These are phyloP conservation scores for Asterophora parasitica DNA, from an alignment of 768 basidiomycete species.

Conservation along the genomic window DNA sequence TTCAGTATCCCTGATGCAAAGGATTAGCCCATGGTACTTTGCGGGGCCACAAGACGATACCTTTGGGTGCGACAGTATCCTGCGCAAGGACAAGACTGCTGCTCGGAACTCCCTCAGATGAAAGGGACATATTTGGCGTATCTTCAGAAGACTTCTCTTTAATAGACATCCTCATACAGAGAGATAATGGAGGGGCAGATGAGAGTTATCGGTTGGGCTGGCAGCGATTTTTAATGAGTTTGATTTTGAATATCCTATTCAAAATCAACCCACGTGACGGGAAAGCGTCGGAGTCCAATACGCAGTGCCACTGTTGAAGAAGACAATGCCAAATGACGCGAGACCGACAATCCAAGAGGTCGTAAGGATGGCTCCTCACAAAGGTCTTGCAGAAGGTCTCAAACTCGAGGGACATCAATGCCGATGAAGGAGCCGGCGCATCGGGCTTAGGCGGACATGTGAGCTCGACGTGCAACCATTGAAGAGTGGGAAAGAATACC, in stretches of 20 bases:
- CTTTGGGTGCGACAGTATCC: too few relatives aligned
- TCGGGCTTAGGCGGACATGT: conserved; percentile 57
- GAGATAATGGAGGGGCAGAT: not conserved
- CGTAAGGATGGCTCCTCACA: conserved; percentile 91
- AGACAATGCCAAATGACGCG: not conserved
- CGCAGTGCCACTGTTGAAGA: too few relatives aligned
- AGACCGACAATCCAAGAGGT: conserved; percentile 24
- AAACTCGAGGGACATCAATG: conserved; percentile 89
- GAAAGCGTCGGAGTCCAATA: too few relatives aligned
- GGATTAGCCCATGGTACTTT: not conserved
- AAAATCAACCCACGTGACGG: conserved; percentile 14
- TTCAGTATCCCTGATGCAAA: conserved; percentile 13
- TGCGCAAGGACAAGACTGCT: too few relatives aligned
- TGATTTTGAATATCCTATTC: conserved; percentile 14
- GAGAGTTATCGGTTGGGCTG: too few relatives aligned
- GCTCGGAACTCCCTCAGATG: not conserved
- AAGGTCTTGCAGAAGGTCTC: conserved; percentile 81
- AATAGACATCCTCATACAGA: not conserved
- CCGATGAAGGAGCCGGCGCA: conserved; percentile 88
- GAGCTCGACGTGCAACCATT: not conserved
- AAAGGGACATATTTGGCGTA: not conserved
- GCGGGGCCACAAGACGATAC: too few relatives aligned
- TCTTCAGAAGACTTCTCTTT: not conserved
- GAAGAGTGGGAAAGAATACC: conserved; percentile 42
- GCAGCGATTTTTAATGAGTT: conserved; percentile 7